phyloP scores from a whole-genome alignment of 306 rosid genomes.

The Acacia confusa region DNA sequence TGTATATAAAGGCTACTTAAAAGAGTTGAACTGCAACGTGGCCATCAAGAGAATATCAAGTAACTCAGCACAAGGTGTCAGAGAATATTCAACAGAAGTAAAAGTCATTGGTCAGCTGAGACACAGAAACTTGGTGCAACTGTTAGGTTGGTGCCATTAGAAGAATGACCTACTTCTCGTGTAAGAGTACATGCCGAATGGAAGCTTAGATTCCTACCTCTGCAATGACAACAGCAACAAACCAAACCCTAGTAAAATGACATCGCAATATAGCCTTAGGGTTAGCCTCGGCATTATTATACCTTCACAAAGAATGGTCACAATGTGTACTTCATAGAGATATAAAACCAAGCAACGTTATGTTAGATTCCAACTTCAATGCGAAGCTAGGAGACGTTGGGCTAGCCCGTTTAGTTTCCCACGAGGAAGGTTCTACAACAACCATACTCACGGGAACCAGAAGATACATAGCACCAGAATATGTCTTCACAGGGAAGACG shows the following conservation, averaged over 20 bases:
- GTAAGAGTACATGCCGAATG: constrained; percentile 47
- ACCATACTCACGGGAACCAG: constrained; percentile 36
- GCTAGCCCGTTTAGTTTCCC: constrained; percentile 45
- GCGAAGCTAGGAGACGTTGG: constrained; percentile 53
- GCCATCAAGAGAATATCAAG: constrained; percentile 50
- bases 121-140: constrained; percentile 43
- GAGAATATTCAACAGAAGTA: constrained; percentile 44
- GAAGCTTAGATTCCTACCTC: constrained; percentile 47
- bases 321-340: constrained; percentile 52
- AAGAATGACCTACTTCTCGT: constrained; percentile 40
- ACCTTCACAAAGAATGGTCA: constrained; percentile 49
- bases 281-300: constrained; percentile 46
- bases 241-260: background rate
- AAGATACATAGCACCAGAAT: constrained; percentile 55
- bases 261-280: constrained; percentile 34
- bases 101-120: constrained; percentile 45
- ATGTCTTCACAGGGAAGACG: constrained; percentile 33
- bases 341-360: constrained; percentile 51
- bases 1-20: constrained; percentile 42
- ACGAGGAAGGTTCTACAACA: constrained; percentile 36
- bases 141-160: constrained; percentile 50
- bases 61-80: constrained; percentile 36
- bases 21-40: constrained; percentile 22
- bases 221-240: background rate
- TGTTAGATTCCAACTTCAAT: constrained; percentile 48